Percentiles rank a stretch among this genome's conserved stretches.
phyloP scores from a whole-genome alignment of 2,329 filamentous ascomycete species.

The Epichloe elymi region DNA sequence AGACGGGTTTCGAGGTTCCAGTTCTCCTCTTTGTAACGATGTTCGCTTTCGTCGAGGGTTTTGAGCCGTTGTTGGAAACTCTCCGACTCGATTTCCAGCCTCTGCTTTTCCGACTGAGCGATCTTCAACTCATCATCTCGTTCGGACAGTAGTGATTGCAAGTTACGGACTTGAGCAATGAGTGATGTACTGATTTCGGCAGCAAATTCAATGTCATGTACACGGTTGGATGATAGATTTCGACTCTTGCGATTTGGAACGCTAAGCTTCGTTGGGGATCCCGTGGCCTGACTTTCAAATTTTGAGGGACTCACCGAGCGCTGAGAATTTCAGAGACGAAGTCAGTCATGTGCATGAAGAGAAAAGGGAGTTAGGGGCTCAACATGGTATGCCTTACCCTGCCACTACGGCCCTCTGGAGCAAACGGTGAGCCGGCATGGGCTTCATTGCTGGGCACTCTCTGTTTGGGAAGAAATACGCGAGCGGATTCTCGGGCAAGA shows the following conservation, averaged over 20 bases:
- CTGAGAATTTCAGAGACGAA: constrained; percentile 24
- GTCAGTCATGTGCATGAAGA: not conserved
- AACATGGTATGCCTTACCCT: constrained; percentile 33
- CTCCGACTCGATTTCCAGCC: constrained; percentile 72
- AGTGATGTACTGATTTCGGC: constrained; percentile 93
- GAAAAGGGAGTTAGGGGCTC: not conserved
- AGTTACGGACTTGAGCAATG: constrained; percentile 81
- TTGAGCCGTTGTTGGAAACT: constrained; percentile 68
- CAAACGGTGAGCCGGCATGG: constrained; percentile 36
- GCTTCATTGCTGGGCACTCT: constrained; percentile 60
- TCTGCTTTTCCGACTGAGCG: constrained; percentile 59
- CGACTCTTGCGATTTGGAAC: constrained; percentile 79
- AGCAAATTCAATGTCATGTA: constrained; percentile 97
- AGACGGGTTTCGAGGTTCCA: constrained; percentile 92
- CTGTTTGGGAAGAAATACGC: constrained; percentile 78
- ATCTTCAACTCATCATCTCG: constrained; percentile 76
- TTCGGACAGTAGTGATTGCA: constrained; percentile 74
- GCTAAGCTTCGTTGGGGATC: constrained; percentile 78
- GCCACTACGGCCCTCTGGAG: constrained; percentile 36
- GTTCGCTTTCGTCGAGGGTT: constrained; percentile 81
- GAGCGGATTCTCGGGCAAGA: constrained; percentile 75
- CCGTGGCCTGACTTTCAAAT: constrained; percentile 72
- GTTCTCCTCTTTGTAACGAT: constrained; percentile 95
- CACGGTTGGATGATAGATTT: constrained; percentile 76
- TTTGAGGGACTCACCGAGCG: constrained; percentile 60